Evolutionary conservation across 129 eudicot species (phyloP), one percentile per base, ranked within the genome.

Genomic region (Helianthus annuus): DNA sequence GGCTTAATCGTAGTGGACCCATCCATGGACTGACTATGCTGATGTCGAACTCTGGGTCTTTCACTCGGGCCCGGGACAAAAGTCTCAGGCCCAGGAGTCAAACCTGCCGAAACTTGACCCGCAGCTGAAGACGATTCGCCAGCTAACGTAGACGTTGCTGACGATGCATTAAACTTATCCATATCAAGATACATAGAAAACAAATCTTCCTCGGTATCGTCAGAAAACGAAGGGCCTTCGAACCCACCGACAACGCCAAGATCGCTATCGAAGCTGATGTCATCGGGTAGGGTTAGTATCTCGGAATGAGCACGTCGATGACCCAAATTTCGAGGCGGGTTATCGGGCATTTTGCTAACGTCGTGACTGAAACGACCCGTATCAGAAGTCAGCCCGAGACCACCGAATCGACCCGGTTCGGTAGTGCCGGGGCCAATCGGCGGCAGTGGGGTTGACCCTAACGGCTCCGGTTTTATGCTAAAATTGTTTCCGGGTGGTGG

Each of bases 1-100:
- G 95, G 81, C 72, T 89, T 87, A 54, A 89, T 87, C 4, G 84
- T 64, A 27, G 91, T 85, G 0, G 90, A 81, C 74, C 96, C 96
- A 70, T 92, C 98, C 98, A 92, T 89, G 8, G 98, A 92, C 78
- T 89, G 98, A 81, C 98, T 92, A 81, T 92, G 95, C 72, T 89
- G 98, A 81, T 89, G 98, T 75, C 98, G 87, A 62, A 80, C 74
- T 69, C 91, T 83, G 0, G 87, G 86, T 73, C 82, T 86, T 76
- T 85, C 96, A 56, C 74, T 75, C 8, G 83, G n/a, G 39, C 76
- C 39, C 2, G 72, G 67, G 48, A 13, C 71, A 68, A 68, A 36
- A 55, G 59, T 68, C 79, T 74, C 83, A 52, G 74, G 39, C 6
- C 68, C 46, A 5, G 82, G 73, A 9, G 77, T 57, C 7, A 72